These are phyloP conservation scores for Coemansia sp. DNA, from an alignment of 192 early-diverging fungal genomes.

Conservation along the genomic window DNA sequence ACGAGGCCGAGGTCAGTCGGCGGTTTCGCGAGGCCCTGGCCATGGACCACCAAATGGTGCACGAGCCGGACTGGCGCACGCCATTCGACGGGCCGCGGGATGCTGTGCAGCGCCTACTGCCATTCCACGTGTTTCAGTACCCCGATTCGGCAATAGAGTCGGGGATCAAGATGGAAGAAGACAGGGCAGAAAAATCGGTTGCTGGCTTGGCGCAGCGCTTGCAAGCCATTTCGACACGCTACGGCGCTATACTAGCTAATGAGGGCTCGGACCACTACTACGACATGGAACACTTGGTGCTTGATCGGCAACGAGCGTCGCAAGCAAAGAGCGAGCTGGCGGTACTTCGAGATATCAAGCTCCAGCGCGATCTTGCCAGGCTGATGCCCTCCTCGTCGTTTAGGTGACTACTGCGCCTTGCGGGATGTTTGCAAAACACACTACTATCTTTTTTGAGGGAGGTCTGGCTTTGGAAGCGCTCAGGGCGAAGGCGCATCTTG, in stretches of 20 bases:
- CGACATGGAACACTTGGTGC: slow-evolving; percentile 18
- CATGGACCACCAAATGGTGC: slow-evolving; percentile 53
- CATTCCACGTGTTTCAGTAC: slow-evolving; percentile 74
- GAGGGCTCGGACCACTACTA: slow-evolving; percentile 26
- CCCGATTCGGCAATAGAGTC: slow-evolving; percentile 43
- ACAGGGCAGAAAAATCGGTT: neutral
- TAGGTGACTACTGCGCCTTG: too few relatives aligned
- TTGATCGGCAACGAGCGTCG: slow-evolving; percentile 17
- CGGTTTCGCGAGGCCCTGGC: slow-evolving; percentile 53
- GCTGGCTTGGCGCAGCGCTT: slow-evolving; percentile 1
- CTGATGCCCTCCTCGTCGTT: neutral
- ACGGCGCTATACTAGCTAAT: slow-evolving; percentile 9
- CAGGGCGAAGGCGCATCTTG: too few relatives aligned
- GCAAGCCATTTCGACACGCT: slow-evolving; percentile 11
- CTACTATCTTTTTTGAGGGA: too few relatives aligned
- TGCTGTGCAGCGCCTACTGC: slow-evolving; percentile 63
- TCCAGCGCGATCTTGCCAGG: slow-evolving; percentile 39
- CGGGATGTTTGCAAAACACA: too few relatives aligned
- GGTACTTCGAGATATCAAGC: slow-evolving; percentile 18
- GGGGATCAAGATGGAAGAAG: slow-evolving; percentile 12
- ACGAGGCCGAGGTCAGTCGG: slow-evolving; percentile 31
- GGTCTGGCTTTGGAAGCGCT: too few relatives aligned
- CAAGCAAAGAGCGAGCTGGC: slow-evolving; percentile 13
- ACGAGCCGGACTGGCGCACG: slow-evolving; percentile 55
- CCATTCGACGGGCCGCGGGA: slow-evolving; percentile 63